phyloP scores from a whole-genome alignment of 371 early-diverging fungal genomes.

The Mucor lusitanicus region DNA sequence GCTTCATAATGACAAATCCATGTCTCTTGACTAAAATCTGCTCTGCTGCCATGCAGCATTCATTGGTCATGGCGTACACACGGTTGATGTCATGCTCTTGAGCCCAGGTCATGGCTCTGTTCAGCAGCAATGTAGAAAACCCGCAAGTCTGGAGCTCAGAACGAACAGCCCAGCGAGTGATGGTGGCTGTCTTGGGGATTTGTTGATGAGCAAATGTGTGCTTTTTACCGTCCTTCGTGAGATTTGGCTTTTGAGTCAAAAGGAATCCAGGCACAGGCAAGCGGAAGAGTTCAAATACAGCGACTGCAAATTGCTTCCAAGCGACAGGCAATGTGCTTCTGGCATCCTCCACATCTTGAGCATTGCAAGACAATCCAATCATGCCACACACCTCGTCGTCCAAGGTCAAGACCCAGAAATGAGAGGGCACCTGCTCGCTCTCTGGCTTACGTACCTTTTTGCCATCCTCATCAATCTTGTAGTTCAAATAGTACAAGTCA shows the following conservation, averaged over 20 bases:
- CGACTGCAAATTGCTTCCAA: constrained; percentile 27
- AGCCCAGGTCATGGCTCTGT: constrained; percentile 42
- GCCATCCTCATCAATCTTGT: constrained; percentile 13
- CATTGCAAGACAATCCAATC: constrained; percentile 35
- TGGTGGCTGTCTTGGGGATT: constrained; percentile 37
- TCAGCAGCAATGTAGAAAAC: constrained; percentile 40
- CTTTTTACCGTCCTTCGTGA: not conserved
- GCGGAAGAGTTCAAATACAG: constrained; percentile 15
- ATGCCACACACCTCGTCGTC: constrained; percentile 39
- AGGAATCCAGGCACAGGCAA: constrained; percentile 11
- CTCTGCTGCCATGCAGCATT: constrained; percentile 39
- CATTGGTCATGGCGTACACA: constrained; percentile 38
- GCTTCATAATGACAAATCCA: constrained; percentile 37
- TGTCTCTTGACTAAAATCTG: constrained; percentile 39
- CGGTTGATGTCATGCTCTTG: constrained; percentile 37
- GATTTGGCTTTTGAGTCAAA: not conserved
- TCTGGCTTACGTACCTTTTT: constrained; percentile 38
- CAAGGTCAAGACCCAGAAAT: constrained; percentile 48
- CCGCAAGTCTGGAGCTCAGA: constrained; percentile 42
- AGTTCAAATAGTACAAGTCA: constrained; percentile 41
- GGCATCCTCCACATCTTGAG: constrained; percentile 27
- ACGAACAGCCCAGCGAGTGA: constrained; percentile 36
- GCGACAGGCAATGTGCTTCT: constrained; percentile 12
- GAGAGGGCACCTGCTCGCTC: constrained; percentile 32
- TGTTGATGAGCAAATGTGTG: constrained; percentile 27